Conservation (phyloP, 140 eudicot genomes). For the Cichorium intybus region DNA sequence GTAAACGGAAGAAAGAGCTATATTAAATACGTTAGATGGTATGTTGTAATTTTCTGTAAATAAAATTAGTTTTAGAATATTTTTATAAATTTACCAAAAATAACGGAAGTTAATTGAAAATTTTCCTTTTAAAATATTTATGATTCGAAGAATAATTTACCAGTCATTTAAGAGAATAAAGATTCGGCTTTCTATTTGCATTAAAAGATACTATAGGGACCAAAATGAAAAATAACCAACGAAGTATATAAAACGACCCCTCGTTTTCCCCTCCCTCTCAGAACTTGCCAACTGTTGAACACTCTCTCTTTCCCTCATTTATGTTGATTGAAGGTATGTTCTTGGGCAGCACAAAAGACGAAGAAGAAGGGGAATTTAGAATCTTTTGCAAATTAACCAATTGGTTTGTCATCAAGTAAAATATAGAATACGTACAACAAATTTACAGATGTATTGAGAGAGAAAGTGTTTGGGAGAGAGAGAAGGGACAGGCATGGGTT, state of each 20-base stretch:
- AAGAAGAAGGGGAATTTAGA: not conserved
- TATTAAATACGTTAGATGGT: too few relatives aligned
- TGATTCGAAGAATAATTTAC: too few relatives aligned
- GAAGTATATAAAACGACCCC: not conserved
- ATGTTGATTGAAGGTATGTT: not conserved
- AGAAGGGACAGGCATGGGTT: conserved; percentile 14
- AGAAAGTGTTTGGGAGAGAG: not conserved
- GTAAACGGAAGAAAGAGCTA: too few relatives aligned
- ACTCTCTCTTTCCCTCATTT: not conserved
- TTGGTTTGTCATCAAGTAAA: not conserved
- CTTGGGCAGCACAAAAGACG: not conserved
- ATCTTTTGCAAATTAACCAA: not conserved
- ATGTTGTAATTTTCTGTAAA: too few relatives aligned
- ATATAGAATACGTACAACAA: not conserved
- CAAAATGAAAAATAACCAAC: not conserved
- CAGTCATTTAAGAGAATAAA: not conserved
- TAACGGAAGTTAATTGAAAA: too few relatives aligned
- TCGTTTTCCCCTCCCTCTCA: not conserved
- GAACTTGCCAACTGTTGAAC: not conserved
- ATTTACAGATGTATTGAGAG: not conserved
- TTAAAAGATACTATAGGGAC: not conserved
- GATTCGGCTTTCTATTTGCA: not conserved
- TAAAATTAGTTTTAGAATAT: too few relatives aligned
- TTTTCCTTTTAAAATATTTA: too few relatives aligned
- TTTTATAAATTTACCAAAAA: too few relatives aligned